Evolutionary conservation across 345 rosid species (phyloP), one percentile per base, ranked within the genome.

Genomic region (Psidium guajava): DNA sequence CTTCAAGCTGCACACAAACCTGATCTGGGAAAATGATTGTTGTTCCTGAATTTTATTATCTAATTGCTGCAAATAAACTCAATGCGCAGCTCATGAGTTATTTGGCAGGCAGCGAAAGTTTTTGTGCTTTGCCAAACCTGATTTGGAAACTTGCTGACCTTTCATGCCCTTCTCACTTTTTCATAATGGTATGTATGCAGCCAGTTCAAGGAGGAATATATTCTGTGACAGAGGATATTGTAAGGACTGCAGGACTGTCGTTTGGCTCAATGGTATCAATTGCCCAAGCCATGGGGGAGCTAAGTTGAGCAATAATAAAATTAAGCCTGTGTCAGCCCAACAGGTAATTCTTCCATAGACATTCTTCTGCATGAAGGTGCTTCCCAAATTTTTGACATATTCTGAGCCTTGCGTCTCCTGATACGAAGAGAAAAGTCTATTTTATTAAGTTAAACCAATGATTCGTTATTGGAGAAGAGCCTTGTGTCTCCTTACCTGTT

Each of bases 201-300:
- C 90, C 27, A 88, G 84, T 74, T 86, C 86, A 54, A 90, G 91
- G 24, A 91, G 88, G 89, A 88, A 82, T 83, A 83, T 93, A 64
- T 89, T 86, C 84, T 89, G 93, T 69, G 87, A 89, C 69, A 89
- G 98, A 85, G 98, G 97, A 58, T 93, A 90, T 51, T 95, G 98
- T 80, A 47, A 54, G 54, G 85, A 69, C 42, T 97, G 98, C 86
- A 87, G 89, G 57, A 50, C 91, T 22, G 81, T 93, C 54, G 94
- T 94, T 75, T 94, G 97, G 94, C 92, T 91, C 55, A 86, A 87
- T 83, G 83, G 86, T 88, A 81, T 87, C 85, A 91, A 89, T 84
- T 93, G 95, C 87, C 84, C 90, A 6, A 91, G 86, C 51, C 88
- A 84, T 56, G 80, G 83, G 36, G 54, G 57, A 44, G 59, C 54